These are phyloP conservation scores for Syzygium syzygioides DNA, from an alignment of 441 rosid species.

Conservation along the genomic window DNA sequence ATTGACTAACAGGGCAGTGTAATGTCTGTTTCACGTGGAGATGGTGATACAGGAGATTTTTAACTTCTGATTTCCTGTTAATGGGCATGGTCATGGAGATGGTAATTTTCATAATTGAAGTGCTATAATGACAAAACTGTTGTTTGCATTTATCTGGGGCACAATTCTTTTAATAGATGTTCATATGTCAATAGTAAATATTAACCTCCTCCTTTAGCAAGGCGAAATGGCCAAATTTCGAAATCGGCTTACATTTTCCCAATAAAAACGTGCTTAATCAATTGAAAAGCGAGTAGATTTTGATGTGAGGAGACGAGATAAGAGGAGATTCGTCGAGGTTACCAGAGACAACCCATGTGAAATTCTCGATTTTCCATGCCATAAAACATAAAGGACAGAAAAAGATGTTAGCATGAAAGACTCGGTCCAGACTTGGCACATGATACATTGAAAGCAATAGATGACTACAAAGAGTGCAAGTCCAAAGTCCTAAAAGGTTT, in stretches of 20 bases:
- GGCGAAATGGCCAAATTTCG: not conserved
- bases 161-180: not conserved
- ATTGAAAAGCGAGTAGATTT: not conserved
- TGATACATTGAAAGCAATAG: not conserved
- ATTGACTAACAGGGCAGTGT: not conserved
- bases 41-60: not conserved
- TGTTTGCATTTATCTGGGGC: not conserved
- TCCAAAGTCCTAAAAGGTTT: not conserved
- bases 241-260: not conserved
- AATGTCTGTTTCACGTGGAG: not conserved
- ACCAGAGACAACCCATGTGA: not conserved
- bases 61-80: not conserved
- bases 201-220: not conserved
- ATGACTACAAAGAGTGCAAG: not conserved
- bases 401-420: not conserved
- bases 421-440: not conserved
- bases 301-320: not conserved
- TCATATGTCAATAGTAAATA: not conserved
- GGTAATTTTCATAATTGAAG: not conserved
- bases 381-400: not conserved
- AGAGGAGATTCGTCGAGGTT: not conserved
- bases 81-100: not conserved
- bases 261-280: not conserved
- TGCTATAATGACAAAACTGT: not conserved
- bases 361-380: not conserved